Evolutionary conservation across 2,329 filamentous ascomycete genomes (phyloP), one percentile per base, ranked within the genome.

Genomic region (Exophiala oligosperma): DNA sequence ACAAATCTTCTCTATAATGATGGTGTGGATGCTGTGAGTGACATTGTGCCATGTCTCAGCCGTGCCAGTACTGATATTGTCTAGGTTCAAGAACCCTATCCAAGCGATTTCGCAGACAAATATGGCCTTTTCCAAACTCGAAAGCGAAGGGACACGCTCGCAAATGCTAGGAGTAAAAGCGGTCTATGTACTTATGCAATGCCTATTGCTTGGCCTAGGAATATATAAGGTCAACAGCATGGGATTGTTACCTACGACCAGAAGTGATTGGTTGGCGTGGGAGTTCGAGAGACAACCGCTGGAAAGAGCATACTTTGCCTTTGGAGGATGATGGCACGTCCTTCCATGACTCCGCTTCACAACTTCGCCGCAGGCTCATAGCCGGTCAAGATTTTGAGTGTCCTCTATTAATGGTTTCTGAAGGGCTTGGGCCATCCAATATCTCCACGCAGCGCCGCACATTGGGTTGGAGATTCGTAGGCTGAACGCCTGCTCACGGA

Each of bases 1-100:
- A 48, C 94, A 99, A 74, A 97, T 99, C 66, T 99, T 99, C 80
- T 95, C 90, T 76, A 97, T 99, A 76, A 97, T 97, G 91, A 99
- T 97, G 92, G 93, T 97, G 17, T 92, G 93, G 70, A 97, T 97
- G 89, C 87, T 67, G 63, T 67, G 47, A 52, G 64, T 23, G 14
- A 28, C 43, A 8, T 14, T 1, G 17, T 23, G 17, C 8, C 24
- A 3, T 21, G 11, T 32, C 24, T 11, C 12, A 37, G 24, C 11
- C 5, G 17, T 5, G 12, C 38, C 37, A 9, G 21, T 21, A 37
- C 60, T 66, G 44, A 66, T 51, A 12, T n/a, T 4, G 26, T 38
- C 14, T 54, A 66, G 62, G 47, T 99, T 99, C 83, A 97, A 97
- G 81, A 95, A 90, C 66, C 94, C 94, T 8, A 83, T 99, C 60